These are phyloP conservation scores for Physocladia obscura DNA, from an alignment of 192 early-diverging fungal genomes.

Conservation along the genomic window DNA sequence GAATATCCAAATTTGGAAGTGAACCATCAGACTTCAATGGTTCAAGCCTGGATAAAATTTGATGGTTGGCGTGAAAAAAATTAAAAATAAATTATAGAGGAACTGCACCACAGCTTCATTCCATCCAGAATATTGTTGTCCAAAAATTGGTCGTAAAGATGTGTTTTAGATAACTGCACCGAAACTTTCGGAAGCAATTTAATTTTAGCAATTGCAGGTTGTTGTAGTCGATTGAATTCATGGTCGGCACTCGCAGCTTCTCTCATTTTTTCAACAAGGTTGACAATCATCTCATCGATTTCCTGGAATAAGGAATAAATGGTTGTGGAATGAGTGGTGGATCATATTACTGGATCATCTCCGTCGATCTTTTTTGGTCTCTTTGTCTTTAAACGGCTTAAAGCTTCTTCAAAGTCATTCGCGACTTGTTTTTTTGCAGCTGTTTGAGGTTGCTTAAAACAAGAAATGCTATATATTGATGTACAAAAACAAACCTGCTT, in stretches of 20 bases:
- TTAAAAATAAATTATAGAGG: background rate
- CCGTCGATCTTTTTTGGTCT: constrained; percentile 35
- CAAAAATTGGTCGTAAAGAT: constrained; percentile 71
- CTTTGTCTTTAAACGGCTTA: constrained; percentile 38
- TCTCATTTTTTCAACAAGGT: constrained; percentile 52
- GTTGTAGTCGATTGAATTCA: constrained; percentile 56
- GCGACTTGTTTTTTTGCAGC: constrained; percentile 29
- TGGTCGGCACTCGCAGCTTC: constrained; percentile 64
- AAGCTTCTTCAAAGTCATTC: constrained; percentile 41
- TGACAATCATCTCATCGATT: constrained; percentile 44
- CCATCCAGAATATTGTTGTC: constrained; percentile 84
- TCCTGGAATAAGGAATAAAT: constrained; percentile 33
- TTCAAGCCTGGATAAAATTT: constrained; percentile 61
- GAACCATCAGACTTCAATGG: constrained; percentile 79
- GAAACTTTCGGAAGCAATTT: constrained; percentile 61
- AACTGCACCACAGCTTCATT: constrained; percentile 68
- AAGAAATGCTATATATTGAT: background rate
- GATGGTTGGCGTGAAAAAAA: background rate
- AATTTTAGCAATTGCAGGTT: constrained; percentile 70
- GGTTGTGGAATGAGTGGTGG: no score
- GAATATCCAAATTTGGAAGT: constrained; percentile 86
- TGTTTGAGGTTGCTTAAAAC: constrained; percentile 3
- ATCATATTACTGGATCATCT: constrained; percentile 28
- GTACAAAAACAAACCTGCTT: constrained; percentile 1
- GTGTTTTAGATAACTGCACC: constrained; percentile 44